Evolutionary conservation across 305 asterid species (phyloP), one percentile per base, ranked within the genome.

Genomic region (Salvia sclarea): DNA sequence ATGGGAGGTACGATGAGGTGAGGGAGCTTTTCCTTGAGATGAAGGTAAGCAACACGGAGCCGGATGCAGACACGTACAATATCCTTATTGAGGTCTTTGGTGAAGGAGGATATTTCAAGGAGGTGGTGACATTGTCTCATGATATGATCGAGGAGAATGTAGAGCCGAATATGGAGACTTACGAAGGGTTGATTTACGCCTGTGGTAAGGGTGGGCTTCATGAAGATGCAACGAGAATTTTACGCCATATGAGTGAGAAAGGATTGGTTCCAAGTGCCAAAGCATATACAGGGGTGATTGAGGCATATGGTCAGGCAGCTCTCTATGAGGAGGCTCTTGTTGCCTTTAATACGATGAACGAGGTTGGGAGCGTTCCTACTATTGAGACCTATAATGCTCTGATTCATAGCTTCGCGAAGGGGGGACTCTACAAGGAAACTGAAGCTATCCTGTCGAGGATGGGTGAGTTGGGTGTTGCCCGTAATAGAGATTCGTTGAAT

Each of bases 111-210:
- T 94, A 94, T 80, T 94, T 91, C 80, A 91, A 91, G 86, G 99
- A 94, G 86, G 98, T 91, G 62, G 97, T 94, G 75, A 87, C 99
- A 48, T 82, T 94, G 88, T 94, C 88, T 82, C 90, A 84, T 79
- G 99, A 91, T 76, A 91, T 94, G 98, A 79, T 86, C 28, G 97
- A 94, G 64, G 99, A 94, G 83, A 87, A 85, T 22, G 85, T 91
- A 53, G 98, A 89, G 86, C 99, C 99, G 0, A 94, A 91, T 75
- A 94, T 94, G 99, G 96, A 91, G 80, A 91, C 99, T 48, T 94
- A 91, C 31, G 98, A 89, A 79, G 98, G 99, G 33, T 77, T 93
- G 84, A 83, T 91, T 66, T 81, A 70, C 22, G 94, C 97, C 6
- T 93, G 96, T 80, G 99, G 99, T 43, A 91, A 89, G 74, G 99